Conservation (phyloP, 1,284 basidiomycete species). For the Nidula niveotomentosa region DNA sequence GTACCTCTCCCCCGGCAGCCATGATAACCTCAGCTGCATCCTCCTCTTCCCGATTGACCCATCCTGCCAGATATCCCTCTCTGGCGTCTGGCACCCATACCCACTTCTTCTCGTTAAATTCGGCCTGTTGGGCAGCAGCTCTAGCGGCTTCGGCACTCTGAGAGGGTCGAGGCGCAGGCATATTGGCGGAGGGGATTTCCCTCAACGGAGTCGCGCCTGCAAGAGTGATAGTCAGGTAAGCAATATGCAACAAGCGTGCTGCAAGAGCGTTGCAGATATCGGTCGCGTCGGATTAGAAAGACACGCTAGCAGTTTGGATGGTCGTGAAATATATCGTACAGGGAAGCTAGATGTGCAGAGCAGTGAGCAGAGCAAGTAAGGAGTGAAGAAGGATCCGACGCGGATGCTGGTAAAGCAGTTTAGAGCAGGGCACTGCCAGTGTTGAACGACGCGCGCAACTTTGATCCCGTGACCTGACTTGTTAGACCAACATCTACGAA, state of each 20-base stretch:
- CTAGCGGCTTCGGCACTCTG: slow-evolving; percentile 71
- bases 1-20: slow-evolving; percentile 77
- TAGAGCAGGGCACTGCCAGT: background rate
- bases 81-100: slow-evolving; percentile 93
- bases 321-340: too few relatives aligned
- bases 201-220: background rate
- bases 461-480: slow-evolving; percentile 11
- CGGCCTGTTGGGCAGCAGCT: slow-evolving; percentile 86
- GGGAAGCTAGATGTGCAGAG: too few relatives aligned
- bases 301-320: too few relatives aligned
- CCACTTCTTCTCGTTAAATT: slow-evolving; percentile 98
- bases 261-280: too few relatives aligned
- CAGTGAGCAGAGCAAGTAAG: too few relatives aligned
- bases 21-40: slow-evolving; percentile 80
- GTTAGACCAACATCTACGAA: slow-evolving; percentile 15
- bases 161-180: slow-evolving; percentile 42
- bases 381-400: background rate
- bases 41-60: slow-evolving; percentile 84
- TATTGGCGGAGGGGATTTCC: background rate
- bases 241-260: too few relatives aligned
- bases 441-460: slow-evolving; percentile 3
- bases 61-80: slow-evolving; percentile 89
- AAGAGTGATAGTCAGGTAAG: background rate
- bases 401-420: background rate
- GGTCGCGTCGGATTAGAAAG: too few relatives aligned